A percentile compares a stretch with the other conserved stretches of the same genome.
phyloP scores from a whole-genome alignment of 164 flowering plant species.

The Brasenia schreberi region DNA sequence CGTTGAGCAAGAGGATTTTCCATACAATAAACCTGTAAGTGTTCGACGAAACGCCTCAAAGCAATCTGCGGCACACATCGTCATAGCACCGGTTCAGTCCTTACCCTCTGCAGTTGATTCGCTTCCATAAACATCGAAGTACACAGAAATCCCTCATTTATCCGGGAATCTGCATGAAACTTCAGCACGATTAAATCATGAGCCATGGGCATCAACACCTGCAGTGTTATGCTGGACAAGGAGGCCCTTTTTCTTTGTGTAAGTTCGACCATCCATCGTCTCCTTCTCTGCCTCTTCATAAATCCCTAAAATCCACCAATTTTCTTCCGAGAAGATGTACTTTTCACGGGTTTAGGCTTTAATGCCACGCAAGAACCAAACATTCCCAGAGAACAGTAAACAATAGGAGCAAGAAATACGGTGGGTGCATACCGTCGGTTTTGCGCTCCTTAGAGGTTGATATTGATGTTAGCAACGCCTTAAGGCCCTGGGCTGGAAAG shows the following conservation, averaged over 20 bases:
- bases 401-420: constrained; percentile 32
- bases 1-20: no score
- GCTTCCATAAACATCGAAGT: no score
- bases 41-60: no score
- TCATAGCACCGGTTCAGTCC: no score
- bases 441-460: constrained; percentile 36
- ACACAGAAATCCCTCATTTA: no score
- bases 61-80: no score
- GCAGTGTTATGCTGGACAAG: neutral
- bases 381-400: constrained; percentile 11
- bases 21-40: no score
- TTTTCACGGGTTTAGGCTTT: constrained; percentile 24
- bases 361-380: constrained; percentile 22
- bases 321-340: constrained; percentile 6
- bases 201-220: neutral
- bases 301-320: neutral
- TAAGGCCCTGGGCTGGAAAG: constrained; percentile 30
- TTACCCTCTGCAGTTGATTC: no score
- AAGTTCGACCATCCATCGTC: neutral
- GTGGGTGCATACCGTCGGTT: constrained; percentile 48
- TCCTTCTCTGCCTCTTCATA: neutral
- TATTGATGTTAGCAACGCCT: constrained; percentile 29
- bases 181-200: neutral
- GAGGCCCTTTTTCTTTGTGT: neutral
- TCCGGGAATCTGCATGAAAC: neutral